phyloP scores from a whole-genome alignment of 2,329 filamentous ascomycete species.

The Penicillium freii region DNA sequence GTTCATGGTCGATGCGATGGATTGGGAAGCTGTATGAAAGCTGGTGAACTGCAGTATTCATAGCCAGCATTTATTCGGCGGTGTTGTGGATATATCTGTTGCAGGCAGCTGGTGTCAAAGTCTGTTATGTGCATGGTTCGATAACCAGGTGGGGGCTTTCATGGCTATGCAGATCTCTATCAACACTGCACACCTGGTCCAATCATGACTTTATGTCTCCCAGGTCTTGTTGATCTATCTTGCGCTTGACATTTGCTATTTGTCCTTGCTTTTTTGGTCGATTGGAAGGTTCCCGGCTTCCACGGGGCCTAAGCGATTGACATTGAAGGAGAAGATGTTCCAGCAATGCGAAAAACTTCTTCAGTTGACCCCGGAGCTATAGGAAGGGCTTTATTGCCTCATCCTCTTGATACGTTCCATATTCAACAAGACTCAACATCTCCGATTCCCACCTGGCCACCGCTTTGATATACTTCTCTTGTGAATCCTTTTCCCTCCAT shows the following conservation, averaged over 20 bases:
- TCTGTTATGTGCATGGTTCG: background rate
- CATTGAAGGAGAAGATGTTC: background rate
- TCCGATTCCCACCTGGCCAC: background rate
- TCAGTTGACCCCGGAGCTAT: background rate
- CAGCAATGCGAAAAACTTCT: background rate
- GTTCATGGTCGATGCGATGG: slow-evolving; percentile 61
- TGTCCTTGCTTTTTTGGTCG: background rate
- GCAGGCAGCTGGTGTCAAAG: background rate
- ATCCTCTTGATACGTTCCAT: background rate
- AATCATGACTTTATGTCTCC: background rate
- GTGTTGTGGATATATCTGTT: background rate
- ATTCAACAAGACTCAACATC: background rate
- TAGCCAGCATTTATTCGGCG: background rate
- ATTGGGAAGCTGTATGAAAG: slow-evolving; percentile 50
- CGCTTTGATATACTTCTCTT: background rate
- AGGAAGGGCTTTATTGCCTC: background rate
- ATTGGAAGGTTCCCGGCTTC: background rate
- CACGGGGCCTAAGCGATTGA: background rate
- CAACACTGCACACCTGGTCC: too few species aligned
- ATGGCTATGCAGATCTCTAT: background rate
- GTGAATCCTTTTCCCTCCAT: background rate
- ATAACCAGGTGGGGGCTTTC: background rate
- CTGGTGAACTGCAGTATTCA: background rate
- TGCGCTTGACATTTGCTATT: background rate
- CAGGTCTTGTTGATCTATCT: background rate